A percentile compares a stretch with the other conserved stretches of the same genome.
phyloP scores from a whole-genome alignment of 306 rosid genomes.

The Hippophae tibetana region DNA sequence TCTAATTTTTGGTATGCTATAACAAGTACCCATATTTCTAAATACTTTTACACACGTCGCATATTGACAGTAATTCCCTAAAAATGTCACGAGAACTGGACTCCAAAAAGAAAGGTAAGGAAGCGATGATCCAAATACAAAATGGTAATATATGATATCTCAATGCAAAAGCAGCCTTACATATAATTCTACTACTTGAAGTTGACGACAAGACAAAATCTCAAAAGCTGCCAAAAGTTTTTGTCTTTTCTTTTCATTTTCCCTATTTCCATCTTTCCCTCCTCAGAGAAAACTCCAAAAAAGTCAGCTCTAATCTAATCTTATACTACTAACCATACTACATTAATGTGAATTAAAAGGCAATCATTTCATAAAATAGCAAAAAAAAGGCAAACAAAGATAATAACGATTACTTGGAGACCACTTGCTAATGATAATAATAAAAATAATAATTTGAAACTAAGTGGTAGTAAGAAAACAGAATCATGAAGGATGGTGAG shows the following conservation, averaged over 20 bases:
- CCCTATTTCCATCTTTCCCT: no score
- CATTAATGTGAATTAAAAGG: no score
- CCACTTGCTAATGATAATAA: neutral
- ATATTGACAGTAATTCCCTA: no score
- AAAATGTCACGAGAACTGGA: neutral
- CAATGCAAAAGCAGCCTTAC: neutral
- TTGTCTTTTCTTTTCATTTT: neutral
- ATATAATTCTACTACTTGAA: neutral
- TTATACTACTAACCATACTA: neutral
- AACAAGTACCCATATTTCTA: no score
- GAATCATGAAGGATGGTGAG: no score
- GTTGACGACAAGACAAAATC: slow-evolving; percentile 28
- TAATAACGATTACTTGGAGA: no score
- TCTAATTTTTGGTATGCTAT: no score
- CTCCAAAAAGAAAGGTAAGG: neutral
- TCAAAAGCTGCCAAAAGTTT: slow-evolving; percentile 22
- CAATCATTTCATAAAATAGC: no score
- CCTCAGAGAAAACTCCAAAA: slow-evolving; percentile 12
- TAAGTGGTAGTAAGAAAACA: slow-evolving; percentile 2
- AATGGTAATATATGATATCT: neutral
- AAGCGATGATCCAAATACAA: neutral
- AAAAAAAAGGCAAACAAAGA: no score
- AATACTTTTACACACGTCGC: no score
- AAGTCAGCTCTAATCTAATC: slow-evolving; percentile 21
- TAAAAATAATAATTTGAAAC: neutral